Conservation (phyloP, 2,329 filamentous ascomycete species). For the Apiospora arundinis region DNA sequence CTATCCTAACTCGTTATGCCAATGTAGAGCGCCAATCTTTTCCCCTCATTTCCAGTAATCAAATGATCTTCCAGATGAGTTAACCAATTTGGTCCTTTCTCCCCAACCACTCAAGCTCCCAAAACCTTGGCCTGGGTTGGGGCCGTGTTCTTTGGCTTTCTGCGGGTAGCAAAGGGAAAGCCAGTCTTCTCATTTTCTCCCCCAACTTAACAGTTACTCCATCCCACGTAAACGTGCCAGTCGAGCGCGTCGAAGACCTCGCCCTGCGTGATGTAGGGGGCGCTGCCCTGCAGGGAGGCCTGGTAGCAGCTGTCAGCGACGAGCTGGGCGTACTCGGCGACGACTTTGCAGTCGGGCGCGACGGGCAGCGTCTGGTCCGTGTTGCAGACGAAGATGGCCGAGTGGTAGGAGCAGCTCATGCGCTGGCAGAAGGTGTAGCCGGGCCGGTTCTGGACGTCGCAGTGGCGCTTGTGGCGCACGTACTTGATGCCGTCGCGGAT, state of each 20-base stretch:
- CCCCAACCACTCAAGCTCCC: too few relatives aligned
- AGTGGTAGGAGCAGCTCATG: slow-evolving; percentile 16
- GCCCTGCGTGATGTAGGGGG: not conserved
- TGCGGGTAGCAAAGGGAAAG: too few relatives aligned
- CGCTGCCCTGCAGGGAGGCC: not conserved
- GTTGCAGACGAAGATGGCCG: slow-evolving; percentile 21
- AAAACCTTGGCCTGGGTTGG: too few relatives aligned
- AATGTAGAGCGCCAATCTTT: too few relatives aligned
- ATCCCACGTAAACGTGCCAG: not conserved
- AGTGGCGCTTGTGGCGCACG: not conserved
- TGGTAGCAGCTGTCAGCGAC: not conserved
- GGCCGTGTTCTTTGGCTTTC: too few relatives aligned
- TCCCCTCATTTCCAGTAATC: too few relatives aligned
- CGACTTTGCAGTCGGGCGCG: not conserved
- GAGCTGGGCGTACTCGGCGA: slow-evolving; percentile 1
- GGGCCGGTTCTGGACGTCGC: not conserved
- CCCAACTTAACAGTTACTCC: not conserved
- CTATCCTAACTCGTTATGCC: too few relatives aligned
- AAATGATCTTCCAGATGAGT: too few relatives aligned
- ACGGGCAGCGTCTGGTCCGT: not conserved
- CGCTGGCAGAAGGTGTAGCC: not conserved
- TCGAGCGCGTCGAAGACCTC: not conserved
- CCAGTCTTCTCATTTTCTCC: not conserved
- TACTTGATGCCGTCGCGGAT: slow-evolving; percentile 12
- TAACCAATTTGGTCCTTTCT: too few relatives aligned